These are phyloP conservation scores for Alternaria infectoria DNA, from an alignment of 2,329 filamentous ascomycete species.

Conservation along the genomic window DNA sequence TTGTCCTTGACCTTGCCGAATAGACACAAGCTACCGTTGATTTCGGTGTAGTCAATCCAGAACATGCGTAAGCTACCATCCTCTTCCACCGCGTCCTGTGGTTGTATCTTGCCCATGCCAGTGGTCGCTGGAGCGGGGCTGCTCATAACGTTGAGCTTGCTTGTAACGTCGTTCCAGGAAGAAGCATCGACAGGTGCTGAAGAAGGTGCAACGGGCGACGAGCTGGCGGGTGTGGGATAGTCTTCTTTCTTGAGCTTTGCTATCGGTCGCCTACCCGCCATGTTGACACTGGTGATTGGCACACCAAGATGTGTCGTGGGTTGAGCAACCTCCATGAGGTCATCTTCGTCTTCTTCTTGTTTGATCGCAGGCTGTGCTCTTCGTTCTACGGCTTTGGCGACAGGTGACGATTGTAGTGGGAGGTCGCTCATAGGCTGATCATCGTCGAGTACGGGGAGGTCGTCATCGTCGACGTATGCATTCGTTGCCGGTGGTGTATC, in stretches of 20 bases:
- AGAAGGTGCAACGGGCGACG: constrained; percentile 72
- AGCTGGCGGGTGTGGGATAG: constrained; percentile 74
- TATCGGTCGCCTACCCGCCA: constrained; percentile 78
- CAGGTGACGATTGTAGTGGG: constrained; percentile 80
- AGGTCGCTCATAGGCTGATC: constrained; percentile 88
- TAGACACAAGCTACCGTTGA: constrained; percentile 88
- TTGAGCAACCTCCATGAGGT: constrained; percentile 86
- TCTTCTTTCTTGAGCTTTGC: constrained; percentile 73
- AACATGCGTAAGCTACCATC: constrained; percentile 94
- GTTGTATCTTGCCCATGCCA: constrained; percentile 78
- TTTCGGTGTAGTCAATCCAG: constrained; percentile 95
- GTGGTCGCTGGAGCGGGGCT: constrained; percentile 70
- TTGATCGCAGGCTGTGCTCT: constrained; percentile 65
- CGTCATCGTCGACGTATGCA: constrained; percentile 59
- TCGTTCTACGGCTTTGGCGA: constrained; percentile 76
- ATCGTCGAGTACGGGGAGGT: constrained; percentile 65
- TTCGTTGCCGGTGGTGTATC: constrained; percentile 49
- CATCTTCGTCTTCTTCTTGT: constrained; percentile 72
- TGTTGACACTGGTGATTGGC: constrained; percentile 76
- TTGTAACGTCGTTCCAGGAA: constrained; percentile 86
- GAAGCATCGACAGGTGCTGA: constrained; percentile 70
- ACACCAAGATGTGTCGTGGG: constrained; percentile 68
- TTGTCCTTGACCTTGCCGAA: constrained; percentile 97
- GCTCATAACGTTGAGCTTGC: constrained; percentile 83
- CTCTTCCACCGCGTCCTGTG: constrained; percentile 86